A percentile compares a stretch with the other conserved stretches of the same genome.
Conservation (phyloP, 306 rosid species). For the Cucumis cinereus region DNA sequence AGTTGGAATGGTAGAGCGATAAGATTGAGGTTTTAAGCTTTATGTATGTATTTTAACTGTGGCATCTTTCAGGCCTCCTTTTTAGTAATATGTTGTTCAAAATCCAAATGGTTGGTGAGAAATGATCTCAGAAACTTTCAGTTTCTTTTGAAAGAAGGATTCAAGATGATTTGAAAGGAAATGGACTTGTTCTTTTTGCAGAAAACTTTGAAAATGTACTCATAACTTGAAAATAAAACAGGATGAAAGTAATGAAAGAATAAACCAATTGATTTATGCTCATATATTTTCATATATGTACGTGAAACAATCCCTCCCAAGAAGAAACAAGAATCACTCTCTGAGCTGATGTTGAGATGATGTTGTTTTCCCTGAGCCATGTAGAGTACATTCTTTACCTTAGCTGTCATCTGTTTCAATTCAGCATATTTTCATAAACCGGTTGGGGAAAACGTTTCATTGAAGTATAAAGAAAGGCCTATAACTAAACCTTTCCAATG, state of each 20-base stretch:
- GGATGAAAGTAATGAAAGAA: not conserved
- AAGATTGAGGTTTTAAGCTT: too few relatives aligned
- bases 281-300: not conserved
- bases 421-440: not conserved
- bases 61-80: too few relatives aligned
- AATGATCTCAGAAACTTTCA: not conserved
- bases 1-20: too few relatives aligned
- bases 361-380: constrained; percentile 56
- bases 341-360: constrained; percentile 32
- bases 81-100: too few relatives aligned
- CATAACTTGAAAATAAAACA: not conserved
- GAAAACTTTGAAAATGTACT: not conserved
- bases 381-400: constrained; percentile 44
- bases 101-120: not conserved
- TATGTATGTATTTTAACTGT: too few relatives aligned
- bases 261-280: not conserved
- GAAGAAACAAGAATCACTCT: not conserved
- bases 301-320: constrained; percentile 1
- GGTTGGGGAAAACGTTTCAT: not conserved
- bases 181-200: not conserved
- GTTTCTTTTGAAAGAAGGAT: not conserved
- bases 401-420: constrained; percentile 50
- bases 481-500: constrained; percentile 50
- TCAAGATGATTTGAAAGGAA: not conserved
- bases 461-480: not conserved